Evolutionary conservation across 2,329 filamentous ascomycete genomes (phyloP).

Genomic region (Penicillium psychrosexuale): DNA sequence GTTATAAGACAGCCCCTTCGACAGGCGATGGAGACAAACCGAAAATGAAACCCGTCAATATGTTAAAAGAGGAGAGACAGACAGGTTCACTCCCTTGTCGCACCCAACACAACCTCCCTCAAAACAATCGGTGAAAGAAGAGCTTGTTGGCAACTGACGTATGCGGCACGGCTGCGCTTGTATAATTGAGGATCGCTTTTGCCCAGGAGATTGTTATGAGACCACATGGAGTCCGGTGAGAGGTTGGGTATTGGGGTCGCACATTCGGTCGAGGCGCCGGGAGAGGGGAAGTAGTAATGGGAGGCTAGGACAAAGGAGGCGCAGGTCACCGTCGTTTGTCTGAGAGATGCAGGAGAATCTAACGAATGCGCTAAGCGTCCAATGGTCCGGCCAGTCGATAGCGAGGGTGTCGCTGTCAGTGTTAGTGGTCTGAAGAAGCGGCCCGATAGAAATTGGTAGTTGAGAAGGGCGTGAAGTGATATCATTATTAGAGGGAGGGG

Average conservation of each 20-base stretch:
- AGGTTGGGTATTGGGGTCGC: slow-evolving; percentile 29
- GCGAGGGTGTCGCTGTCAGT: slow-evolving; percentile 19
- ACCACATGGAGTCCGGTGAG: slow-evolving; percentile 40
- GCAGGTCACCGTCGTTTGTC: slow-evolving; percentile 29
- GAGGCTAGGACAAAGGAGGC: slow-evolving; percentile 21
- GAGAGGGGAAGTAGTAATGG: slow-evolving; percentile 14
- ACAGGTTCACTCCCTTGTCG: slow-evolving; percentile 23
- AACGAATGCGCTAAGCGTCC: slow-evolving; percentile 18
- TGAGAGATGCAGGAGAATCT: slow-evolving; percentile 19
- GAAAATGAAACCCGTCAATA: slow-evolving; percentile 19
- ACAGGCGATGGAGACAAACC: slow-evolving; percentile 18
- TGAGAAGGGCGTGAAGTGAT: slow-evolving; percentile 26
- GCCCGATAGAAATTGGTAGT: slow-evolving; percentile 5
- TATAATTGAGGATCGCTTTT: slow-evolving; percentile 34
- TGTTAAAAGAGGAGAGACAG: slow-evolving; percentile 19
- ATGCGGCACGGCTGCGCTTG: slow-evolving; percentile 31
- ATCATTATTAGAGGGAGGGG: slow-evolving; percentile 23
- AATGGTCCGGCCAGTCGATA: slow-evolving; percentile 18
- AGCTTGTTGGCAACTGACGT: slow-evolving; percentile 21
- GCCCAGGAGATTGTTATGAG: slow-evolving; percentile 33
- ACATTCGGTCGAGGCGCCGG: slow-evolving; percentile 36
- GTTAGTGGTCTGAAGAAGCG: slow-evolving; percentile 5
- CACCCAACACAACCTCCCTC: slow-evolving; percentile 25
- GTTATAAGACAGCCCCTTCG: slow-evolving; percentile 5
- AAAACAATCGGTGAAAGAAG: slow-evolving; percentile 21